Base-by-base conservation (phyloP, 1,284 basidiomycete species). In the Rhodotorula sp. region DNA sequence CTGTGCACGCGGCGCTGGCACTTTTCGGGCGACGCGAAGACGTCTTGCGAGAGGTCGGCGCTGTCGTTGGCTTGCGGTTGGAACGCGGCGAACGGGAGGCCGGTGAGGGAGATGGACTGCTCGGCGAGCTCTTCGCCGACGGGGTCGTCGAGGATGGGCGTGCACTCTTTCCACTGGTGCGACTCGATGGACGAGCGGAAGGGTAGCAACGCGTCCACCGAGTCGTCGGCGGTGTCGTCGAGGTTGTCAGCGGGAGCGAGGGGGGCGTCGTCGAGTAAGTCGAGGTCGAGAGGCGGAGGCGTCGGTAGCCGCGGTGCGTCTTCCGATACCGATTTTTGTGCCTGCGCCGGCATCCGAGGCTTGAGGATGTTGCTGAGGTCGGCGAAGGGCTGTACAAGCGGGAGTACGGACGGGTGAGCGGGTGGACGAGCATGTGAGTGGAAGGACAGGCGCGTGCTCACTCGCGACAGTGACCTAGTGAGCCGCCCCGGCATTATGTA, bases 361-460 rank as follows among this genome's bases (percentile, higher is more conserved):
- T 61, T 44, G 7, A 67, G 3, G 61, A 55, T 53, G 53, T 72
- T 69, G 63, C 60, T 34, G 27, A 60, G n/a, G 52, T 72, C 71
- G 17, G 56, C 57, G 46, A 72, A 60, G 5, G 71, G 67, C 71
- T 72, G 61, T 23, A 9, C 2, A 16, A 49, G n/a, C 23, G 45
- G 21, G 17, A 4, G 7, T 3, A 23, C 17, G 3, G 42, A 27
- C 5, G 27, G 41, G 45, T 55, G 34, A 56, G 66, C 27, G 25
- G 14, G 50, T 2, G 25, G 13, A 14, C 23, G 27, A 10, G 49
- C 7, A 9, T 2, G 42, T 45, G 23, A 34, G 19, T 45, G 25
- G 46, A 45, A 46, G 27, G 34, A 27, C 25, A 34, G 49, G 45
- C 53, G 27, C 27, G 53, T 16, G 49, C 58, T 49, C 10, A 59